These are phyloP conservation scores for Zopfia rhizophila DNA, from an alignment of 2,329 filamentous ascomycete genomes.

Conservation along the genomic window DNA sequence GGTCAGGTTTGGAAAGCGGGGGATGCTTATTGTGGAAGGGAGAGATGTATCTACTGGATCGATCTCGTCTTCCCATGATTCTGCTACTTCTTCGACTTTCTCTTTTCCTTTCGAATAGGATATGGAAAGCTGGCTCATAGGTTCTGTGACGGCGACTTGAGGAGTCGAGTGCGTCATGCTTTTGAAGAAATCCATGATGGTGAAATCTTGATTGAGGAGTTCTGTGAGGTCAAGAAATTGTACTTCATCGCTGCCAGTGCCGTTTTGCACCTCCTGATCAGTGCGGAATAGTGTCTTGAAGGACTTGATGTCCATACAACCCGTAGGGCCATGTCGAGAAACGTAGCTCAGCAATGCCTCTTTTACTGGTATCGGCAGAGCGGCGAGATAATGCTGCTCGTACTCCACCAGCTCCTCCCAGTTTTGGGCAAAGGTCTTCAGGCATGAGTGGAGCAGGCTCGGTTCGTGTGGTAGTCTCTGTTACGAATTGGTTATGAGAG, in stretches of 20 bases:
- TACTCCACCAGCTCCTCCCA: conserved; percentile 68
- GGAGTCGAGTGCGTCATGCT: conserved; percentile 45
- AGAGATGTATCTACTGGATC: conserved; percentile 23
- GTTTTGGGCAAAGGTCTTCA: conserved; percentile 65
- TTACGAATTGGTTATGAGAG: no score
- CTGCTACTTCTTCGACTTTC: conserved; percentile 41
- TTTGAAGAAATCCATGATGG: conserved; percentile 60
- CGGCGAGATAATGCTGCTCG: conserved; percentile 64
- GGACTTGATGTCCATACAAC: conserved; percentile 53
- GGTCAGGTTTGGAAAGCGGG: conserved; percentile 63
- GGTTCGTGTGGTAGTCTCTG: conserved; percentile 43
- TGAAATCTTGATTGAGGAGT: conserved; percentile 61
- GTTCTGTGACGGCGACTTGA: conserved; percentile 15
- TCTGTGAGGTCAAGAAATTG: conserved; percentile 64
- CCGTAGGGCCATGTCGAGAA: conserved; percentile 58
- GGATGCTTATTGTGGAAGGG: conserved; percentile 31
- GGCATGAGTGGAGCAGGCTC: conserved; percentile 61
- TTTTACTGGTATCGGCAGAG: conserved; percentile 63
- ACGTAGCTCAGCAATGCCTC: conserved; percentile 67
- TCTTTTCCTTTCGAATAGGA: conserved; percentile 23
- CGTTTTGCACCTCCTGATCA: conserved; percentile 42
- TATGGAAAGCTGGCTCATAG: conserved; percentile 25
- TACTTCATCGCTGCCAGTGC: conserved; percentile 56
- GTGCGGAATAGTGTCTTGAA: conserved; percentile 63
- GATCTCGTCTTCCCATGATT: conserved; percentile 60